Evolutionary conservation across 352 stramenopile genomes (phyloP), one percentile per base, ranked within the genome.

Genomic region (Phytophthora palmivora): DNA sequence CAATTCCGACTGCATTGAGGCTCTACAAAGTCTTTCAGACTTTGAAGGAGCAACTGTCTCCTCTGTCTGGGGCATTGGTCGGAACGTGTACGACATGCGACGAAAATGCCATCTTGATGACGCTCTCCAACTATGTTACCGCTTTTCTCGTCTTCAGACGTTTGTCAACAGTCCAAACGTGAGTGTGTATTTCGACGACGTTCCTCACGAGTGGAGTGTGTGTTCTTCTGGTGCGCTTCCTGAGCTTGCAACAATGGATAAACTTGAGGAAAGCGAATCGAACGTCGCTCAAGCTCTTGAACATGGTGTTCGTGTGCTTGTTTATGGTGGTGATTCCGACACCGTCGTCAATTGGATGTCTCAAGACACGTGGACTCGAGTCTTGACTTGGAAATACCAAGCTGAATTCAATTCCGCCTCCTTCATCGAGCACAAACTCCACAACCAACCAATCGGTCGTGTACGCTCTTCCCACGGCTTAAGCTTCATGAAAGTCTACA

Each of bases 61-160:
- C 0, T 54, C 26, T 5, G 59, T 84, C 14, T 53, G 49, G 3
- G 9, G 41, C 0, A 46, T 60, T 12, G 76, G 72, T 8, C 72
- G 71, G 48, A 93, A 95, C 57, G 58, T 79, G 44, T 95, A 93
- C 70, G 82, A 95, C 44, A 49, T 93, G 19, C 82, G 82, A 15
- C 81, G 75, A 0, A 15, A 57, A 14, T 93, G 87, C 45, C 70
- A 88, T 28, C 8, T 19, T 0, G 65, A 85, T 43, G 84, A 93
- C 37, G 47, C 50, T 6, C 37, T 89, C 11, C 49, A 62, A 0
- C 57, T 93, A 8, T 95, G 84, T 63, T 93, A 93, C 37, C 67
- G 71, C 6, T 91, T 95, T 50, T 66, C 72, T 4, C 76, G 62
- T 14, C 56, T 95, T 2, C 62, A 92, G 47, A 50, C 66, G 3